These are phyloP conservation scores for Phylloporus scabripes DNA, from an alignment of 768 basidiomycete species.

Conservation along the genomic window DNA sequence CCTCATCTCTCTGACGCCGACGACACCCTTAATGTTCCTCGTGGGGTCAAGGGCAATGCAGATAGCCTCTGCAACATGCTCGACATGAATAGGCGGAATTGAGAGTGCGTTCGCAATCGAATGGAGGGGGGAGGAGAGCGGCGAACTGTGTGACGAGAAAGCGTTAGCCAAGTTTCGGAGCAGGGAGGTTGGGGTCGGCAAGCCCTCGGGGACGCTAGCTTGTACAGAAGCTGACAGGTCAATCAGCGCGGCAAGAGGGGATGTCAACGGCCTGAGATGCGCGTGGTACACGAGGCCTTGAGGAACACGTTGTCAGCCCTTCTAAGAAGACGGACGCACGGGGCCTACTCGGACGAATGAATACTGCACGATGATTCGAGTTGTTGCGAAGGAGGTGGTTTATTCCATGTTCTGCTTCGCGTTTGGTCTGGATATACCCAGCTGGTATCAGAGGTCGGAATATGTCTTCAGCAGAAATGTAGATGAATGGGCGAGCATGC, in stretches of 20 bases:
- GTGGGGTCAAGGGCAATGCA: slow-evolving; percentile 53
- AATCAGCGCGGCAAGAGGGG: slow-evolving; percentile 77
- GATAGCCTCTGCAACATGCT: slow-evolving; percentile 86
- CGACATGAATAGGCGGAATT: slow-evolving; percentile 92
- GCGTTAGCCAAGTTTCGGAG: slow-evolving; percentile 48
- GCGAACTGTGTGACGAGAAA: slow-evolving; percentile 28
- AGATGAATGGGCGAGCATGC: slow-evolving; percentile 69
- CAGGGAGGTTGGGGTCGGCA: slow-evolving; percentile 63
- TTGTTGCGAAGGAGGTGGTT: slow-evolving; percentile 42
- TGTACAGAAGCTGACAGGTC: slow-evolving; percentile 77
- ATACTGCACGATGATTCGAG: slow-evolving; percentile 59
- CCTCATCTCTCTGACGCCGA: slow-evolving; percentile 70
- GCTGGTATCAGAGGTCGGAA: slow-evolving; percentile 82
- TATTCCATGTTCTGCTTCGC: slow-evolving; percentile 79
- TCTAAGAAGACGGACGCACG: slow-evolving; percentile 10
- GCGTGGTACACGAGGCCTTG: slow-evolving; percentile 95
- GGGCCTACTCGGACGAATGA: slow-evolving; percentile 81
- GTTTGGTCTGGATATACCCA: slow-evolving; percentile 90
- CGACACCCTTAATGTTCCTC: slow-evolving; percentile 53
- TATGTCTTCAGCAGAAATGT: slow-evolving; percentile 85
- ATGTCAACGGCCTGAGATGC: slow-evolving; percentile 83
- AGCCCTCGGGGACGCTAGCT: slow-evolving; percentile 44
- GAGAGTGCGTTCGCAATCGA: slow-evolving; percentile 74
- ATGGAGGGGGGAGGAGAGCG: slow-evolving; percentile 44
- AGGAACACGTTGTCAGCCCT: slow-evolving; percentile 8